A percentile compares a stretch with the other conserved stretches of the same genome.
These are phyloP conservation scores for Ustilago sp. DNA, from an alignment of 1,284 basidiomycete species.

Conservation along the genomic window DNA sequence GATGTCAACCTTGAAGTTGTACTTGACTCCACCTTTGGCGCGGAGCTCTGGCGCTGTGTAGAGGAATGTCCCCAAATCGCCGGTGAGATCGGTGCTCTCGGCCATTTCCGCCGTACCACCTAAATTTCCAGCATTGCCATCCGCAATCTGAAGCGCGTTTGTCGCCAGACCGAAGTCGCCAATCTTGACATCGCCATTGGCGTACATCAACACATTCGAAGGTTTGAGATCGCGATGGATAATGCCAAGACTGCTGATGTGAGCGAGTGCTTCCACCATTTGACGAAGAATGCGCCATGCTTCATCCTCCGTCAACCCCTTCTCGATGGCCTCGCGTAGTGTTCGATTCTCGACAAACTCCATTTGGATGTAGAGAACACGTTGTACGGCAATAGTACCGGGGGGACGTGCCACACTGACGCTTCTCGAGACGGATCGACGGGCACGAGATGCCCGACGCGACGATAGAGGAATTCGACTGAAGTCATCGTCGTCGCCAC, in stretches of 20 bases:
- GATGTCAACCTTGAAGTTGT: conserved; percentile 87
- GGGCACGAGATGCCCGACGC: conserved; percentile 35
- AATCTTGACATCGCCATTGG: conserved; percentile 87
- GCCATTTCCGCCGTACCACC: conserved; percentile 74
- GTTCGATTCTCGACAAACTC: conserved; percentile 71
- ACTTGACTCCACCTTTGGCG: conserved; percentile 73
- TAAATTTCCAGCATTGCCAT: conserved; percentile 69
- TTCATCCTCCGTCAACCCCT: conserved; percentile 73
- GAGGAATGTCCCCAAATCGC: conserved; percentile 85
- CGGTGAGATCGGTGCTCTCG: conserved; percentile 74
- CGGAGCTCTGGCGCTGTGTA: conserved; percentile 85
- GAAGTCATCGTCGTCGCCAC: conserved; percentile 46
- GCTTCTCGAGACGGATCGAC: conserved; percentile 35
- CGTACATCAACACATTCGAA: conserved; percentile 66
- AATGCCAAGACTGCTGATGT: conserved; percentile 87
- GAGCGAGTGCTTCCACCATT: conserved; percentile 85
- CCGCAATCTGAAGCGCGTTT: conserved; percentile 62
- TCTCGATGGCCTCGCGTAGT: conserved; percentile 66
- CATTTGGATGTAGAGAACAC: conserved; percentile 90
- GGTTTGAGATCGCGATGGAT: conserved; percentile 81
- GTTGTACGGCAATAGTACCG: conserved; percentile 70
- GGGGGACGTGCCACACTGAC: conserved; percentile 21
- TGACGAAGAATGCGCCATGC: conserved; percentile 90
- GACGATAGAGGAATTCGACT: conserved; percentile 47
- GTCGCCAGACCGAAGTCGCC: conserved; percentile 89